phyloP scores from a whole-genome alignment of 805 yeast genomes.

The Ogataea populi-albae region DNA sequence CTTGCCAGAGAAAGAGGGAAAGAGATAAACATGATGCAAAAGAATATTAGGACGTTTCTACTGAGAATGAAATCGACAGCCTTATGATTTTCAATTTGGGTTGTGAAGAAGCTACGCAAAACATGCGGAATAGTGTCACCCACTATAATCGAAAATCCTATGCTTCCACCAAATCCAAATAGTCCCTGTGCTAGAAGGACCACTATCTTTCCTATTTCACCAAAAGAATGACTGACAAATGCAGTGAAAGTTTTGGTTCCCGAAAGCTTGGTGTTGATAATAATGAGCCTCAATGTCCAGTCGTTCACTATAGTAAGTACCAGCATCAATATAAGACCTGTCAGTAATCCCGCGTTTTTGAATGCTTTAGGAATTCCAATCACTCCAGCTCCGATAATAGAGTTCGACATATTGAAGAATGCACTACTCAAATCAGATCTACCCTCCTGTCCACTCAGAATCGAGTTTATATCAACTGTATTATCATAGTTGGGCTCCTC shows the following conservation, averaged over 20 bases:
- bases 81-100: conserved; percentile 32
- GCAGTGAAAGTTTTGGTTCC: conserved; percentile 81
- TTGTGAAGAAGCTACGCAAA: conserved; percentile 59
- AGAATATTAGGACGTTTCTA: conserved; percentile 66
- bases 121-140: conserved; percentile 97
- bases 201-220: conserved; percentile 62
- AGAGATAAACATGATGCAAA: conserved; percentile 70
- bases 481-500: neutral
- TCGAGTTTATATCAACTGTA: neutral
- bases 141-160: conserved; percentile 90
- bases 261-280: conserved; percentile 74
- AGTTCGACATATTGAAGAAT: conserved; percentile 95
- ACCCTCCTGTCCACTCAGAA: conserved; percentile 20
- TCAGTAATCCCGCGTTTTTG: conserved; percentile 71
- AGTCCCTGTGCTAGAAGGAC: conserved; percentile 76
- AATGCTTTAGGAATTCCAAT: conserved; percentile 93
- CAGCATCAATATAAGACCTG: conserved; percentile 63
- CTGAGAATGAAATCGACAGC: conserved; percentile 55
- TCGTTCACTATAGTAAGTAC: conserved; percentile 71
- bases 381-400: conserved; percentile 93
- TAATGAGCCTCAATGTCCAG: conserved; percentile 81
- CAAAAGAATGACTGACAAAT: conserved; percentile 77
- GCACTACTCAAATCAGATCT: conserved; percentile 77
- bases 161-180: conserved; percentile 91
- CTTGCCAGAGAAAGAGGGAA: conserved; percentile 78